Evolutionary conservation across 2,329 filamentous ascomycete genomes (phyloP).

Genomic region (Sporothrix phasma): DNA sequence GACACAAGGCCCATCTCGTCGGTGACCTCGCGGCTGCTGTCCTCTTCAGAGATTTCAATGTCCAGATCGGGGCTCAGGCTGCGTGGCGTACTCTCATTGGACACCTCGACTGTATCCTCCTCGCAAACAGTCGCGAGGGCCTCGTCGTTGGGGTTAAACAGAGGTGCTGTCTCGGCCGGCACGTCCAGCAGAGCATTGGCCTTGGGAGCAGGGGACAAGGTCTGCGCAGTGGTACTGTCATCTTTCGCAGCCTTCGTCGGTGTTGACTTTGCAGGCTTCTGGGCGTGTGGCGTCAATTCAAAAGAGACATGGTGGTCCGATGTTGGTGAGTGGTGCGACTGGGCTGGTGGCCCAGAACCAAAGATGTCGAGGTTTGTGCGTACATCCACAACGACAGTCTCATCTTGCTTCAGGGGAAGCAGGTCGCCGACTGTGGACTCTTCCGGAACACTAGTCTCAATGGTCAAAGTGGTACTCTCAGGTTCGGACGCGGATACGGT

Average conservation of each 20-base stretch:
- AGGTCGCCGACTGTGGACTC: neutral
- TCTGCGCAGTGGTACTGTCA: neutral
- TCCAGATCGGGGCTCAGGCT: constrained; percentile 8
- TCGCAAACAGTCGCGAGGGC: neutral
- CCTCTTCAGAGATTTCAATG: neutral
- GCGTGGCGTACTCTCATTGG: constrained; percentile 3
- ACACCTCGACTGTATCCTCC: neutral
- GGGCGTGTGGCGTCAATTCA: neutral
- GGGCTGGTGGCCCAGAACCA: constrained; percentile 17
- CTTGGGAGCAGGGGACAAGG: neutral
- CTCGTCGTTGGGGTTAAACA: neutral
- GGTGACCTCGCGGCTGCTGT: constrained; percentile 9
- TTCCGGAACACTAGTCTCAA: neutral
- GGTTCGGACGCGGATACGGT: neutral
- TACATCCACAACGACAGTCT: constrained; percentile 24
- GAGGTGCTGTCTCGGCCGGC: neutral
- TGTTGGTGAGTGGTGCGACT: neutral
- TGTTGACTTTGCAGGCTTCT: neutral
- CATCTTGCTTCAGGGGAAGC: neutral
- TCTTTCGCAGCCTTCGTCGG: neutral
- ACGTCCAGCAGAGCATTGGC: neutral
- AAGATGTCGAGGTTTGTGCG: constrained; percentile 29
- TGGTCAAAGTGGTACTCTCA: neutral
- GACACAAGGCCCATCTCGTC: constrained; percentile 11
- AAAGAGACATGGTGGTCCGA: neutral